phyloP scores from a whole-genome alignment of 495 filamentous ascomycete genomes.

The Chaetomidium leptoderma region DNA sequence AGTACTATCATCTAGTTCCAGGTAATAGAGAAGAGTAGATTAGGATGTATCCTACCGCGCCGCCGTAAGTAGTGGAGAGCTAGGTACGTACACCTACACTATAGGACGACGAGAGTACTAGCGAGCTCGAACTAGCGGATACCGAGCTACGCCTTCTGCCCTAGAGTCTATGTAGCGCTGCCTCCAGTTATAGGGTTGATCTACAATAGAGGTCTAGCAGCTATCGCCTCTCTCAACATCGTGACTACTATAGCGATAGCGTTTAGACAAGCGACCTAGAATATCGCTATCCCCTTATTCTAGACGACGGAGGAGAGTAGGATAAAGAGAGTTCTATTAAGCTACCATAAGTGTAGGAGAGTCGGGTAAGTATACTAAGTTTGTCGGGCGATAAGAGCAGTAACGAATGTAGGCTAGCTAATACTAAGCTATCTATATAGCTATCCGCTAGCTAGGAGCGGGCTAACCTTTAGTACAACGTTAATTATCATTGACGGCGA shows the following conservation, averaged over 20 bases:
- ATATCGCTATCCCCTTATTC: slow-evolving; percentile 10
- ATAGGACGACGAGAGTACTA: background rate
- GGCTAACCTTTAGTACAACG: slow-evolving; percentile 10
- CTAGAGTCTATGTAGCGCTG: slow-evolving; percentile 14
- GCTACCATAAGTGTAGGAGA: slow-evolving; percentile 7
- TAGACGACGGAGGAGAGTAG: slow-evolving; percentile 16
- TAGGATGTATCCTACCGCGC: slow-evolving; percentile 2
- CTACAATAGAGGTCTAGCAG: slow-evolving; percentile 11
- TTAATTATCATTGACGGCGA: slow-evolving; percentile 8
- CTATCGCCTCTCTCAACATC: slow-evolving; percentile 11
- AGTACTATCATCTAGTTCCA: too few species aligned
- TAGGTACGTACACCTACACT: background rate
- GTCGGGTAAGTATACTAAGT: slow-evolving; percentile 10
- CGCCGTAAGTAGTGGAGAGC: slow-evolving; percentile 13
- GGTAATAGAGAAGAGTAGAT: background rate
- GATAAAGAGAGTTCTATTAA: slow-evolving; percentile 4
- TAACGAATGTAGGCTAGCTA: slow-evolving; percentile 1
- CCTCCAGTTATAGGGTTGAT: slow-evolving; percentile 15
- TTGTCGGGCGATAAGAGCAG: slow-evolving; percentile 12
- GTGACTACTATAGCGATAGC: slow-evolving; percentile 7
- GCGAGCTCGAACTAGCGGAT: slow-evolving; percentile 1
- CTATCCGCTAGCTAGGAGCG: slow-evolving; percentile 1
- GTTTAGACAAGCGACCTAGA: slow-evolving; percentile 10
- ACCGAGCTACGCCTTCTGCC: background rate
- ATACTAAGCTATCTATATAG: slow-evolving; percentile 16